These are phyloP conservation scores for Phylloporus arenicola DNA, from an alignment of 768 basidiomycete genomes.

Conservation along the genomic window DNA sequence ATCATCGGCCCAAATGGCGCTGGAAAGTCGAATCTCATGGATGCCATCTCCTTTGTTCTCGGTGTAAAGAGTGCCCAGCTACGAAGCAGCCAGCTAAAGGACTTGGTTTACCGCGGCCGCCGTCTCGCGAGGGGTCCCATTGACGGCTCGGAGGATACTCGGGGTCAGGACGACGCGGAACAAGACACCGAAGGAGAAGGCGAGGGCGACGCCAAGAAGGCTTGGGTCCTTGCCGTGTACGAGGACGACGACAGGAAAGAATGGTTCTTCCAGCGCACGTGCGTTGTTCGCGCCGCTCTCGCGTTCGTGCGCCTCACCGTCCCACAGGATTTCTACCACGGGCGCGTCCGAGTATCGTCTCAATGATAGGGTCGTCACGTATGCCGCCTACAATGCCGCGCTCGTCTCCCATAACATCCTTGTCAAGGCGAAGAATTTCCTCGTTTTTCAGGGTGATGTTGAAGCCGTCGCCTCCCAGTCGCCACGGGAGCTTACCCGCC, in stretches of 20 bases:
- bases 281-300: conserved; percentile 30
- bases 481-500: conserved; percentile 78
- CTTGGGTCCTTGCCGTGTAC: conserved; percentile 94
- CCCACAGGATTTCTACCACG: conserved; percentile 70
- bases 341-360: conserved; percentile 91
- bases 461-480: conserved; percentile 96
- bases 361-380: conserved; percentile 75
- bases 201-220: conserved; percentile 83
- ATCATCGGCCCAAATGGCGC: conserved; percentile 99
- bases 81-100: conserved; percentile 88
- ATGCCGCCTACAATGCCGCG: conserved; percentile 82
- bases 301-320: neutral
- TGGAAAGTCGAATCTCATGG: conserved; percentile 99
- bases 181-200: conserved; percentile 48
- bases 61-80: conserved; percentile 93
- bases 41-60: conserved; percentile 97
- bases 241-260: conserved; percentile 72
- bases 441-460: conserved; percentile 98
- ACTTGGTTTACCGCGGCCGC: conserved; percentile 92
- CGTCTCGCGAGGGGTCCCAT: conserved; percentile 51
- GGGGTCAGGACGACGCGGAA: conserved; percentile 44
- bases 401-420: conserved; percentile 90
- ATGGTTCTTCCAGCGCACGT: conserved; percentile 92
- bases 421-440: conserved; percentile 98
- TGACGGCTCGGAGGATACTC: conserved; percentile 38